phyloP scores from a whole-genome alignment of 208 protist genomes.

The Trypanosoma scelopori region DNA sequence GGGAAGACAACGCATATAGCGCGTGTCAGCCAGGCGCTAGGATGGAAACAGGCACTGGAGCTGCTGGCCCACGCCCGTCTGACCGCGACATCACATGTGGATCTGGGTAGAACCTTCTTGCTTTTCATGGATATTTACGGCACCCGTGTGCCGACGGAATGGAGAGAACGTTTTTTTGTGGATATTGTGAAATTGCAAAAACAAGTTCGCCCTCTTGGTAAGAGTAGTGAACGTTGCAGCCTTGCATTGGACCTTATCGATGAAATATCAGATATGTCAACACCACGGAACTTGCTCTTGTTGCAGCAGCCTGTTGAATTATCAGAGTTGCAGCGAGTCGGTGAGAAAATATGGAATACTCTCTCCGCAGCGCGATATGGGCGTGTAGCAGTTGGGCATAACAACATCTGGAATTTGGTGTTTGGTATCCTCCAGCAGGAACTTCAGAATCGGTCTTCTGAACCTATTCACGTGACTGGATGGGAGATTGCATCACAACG shows the following conservation, averaged over 20 bases:
- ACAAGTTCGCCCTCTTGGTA: background rate
- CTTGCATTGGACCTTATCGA: slow-evolving; percentile 8
- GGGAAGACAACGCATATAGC: background rate
- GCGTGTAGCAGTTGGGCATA: background rate
- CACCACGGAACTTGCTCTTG: slow-evolving; percentile 4
- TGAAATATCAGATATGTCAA: background rate
- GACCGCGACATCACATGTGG: background rate
- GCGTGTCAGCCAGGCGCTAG: background rate
- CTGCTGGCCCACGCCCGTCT: background rate
- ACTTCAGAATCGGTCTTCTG: slow-evolving; percentile 1
- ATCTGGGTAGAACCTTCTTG: slow-evolving; percentile 9
- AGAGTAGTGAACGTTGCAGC: background rate
- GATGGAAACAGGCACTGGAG: slow-evolving; percentile 16
- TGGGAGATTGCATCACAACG: too few species aligned
- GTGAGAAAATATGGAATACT: slow-evolving; percentile 4
- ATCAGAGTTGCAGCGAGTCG: slow-evolving; percentile 1
- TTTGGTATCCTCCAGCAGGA: background rate
- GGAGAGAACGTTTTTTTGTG: slow-evolving; percentile 4
- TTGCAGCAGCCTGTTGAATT: slow-evolving; percentile 8
- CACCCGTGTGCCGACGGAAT: background rate
- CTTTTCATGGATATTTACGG: slow-evolving; percentile 15
- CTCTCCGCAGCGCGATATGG: background rate
- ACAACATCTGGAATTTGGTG: slow-evolving; percentile 20
- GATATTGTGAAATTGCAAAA: background rate
- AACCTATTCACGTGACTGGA: too few species aligned